These are phyloP conservation scores for Glebionis coronaria DNA, from an alignment of 129 eudicot species.

Conservation along the genomic window DNA sequence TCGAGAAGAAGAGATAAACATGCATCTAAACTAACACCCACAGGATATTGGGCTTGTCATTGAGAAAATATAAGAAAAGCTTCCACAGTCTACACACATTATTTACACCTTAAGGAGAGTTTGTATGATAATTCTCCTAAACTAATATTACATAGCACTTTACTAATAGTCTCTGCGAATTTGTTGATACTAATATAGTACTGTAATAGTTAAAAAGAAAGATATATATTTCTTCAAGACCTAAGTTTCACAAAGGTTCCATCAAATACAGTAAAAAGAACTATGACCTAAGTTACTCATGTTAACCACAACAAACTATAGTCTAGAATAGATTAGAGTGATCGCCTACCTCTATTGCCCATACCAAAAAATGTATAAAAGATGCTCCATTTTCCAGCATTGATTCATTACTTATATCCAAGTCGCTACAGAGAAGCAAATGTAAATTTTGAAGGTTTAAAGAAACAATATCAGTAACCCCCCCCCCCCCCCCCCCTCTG, in stretches of 20 bases:
- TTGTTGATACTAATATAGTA: not conserved
- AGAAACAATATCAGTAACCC: too few species aligned
- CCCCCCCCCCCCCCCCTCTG: too few species aligned
- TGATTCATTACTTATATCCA: not conserved
- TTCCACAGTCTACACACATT: not conserved
- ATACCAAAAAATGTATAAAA: not conserved
- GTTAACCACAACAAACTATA: not conserved
- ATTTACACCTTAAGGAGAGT: not conserved
- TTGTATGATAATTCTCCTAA: too few species aligned
- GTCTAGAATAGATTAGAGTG: not conserved
- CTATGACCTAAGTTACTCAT: not conserved
- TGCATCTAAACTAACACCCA: not conserved
- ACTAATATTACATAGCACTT: not conserved
- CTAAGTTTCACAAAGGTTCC: not conserved
- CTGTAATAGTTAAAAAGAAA: not conserved
- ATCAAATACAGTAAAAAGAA: not conserved
- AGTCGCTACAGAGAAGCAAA: not conserved
- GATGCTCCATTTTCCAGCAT: not conserved
- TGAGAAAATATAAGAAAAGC: not conserved
- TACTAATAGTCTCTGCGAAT: not conserved
- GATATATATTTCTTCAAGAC: not conserved
- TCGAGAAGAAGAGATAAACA: not conserved
- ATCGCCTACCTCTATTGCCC: not conserved
- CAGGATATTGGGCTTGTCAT: not conserved
- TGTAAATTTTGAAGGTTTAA: too few species aligned